Base-by-base conservation (phyloP, 2,329 filamentous ascomycete species). In the Pseudopyrenochaeta lycopersici region DNA sequence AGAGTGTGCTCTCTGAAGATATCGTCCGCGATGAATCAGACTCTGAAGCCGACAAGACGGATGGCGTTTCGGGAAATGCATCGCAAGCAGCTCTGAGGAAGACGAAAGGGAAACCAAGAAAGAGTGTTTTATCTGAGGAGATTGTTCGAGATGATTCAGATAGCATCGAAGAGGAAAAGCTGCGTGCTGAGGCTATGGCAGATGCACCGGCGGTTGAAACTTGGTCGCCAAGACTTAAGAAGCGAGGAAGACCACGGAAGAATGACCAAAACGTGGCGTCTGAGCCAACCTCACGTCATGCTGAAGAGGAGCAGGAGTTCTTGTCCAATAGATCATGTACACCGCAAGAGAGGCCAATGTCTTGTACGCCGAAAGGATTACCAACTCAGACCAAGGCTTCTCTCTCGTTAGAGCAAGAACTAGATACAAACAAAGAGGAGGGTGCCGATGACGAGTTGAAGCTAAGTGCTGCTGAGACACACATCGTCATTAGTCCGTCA, bases 1-100 rank as follows among this genome's bases (percentile, higher is more conserved):
- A 69, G 49, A 66, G 50, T 14, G 52, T 43, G 4, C 47, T 62
- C 2, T 67, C 60, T 15, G 65, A 66, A 27, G 62, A 61, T 27
- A 40, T 54, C 5, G 46, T 63, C 5, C 56, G 45, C 7, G 60
- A 66, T 29, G 56, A 60, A 14, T 57, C 50, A 7, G 55, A 66
- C 1, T 44, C 46, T 9, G 53, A 56, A 21, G 46, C 47, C 10
- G 11, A 23, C 5, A n/a, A 27, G 12, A 27, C 17, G 41, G 35
- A 36, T 11, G 41, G 21, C 15, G 41, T 27, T 40, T 42, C 29
- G 36, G 46, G n/a, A 27, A 58, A n/a, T 20, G 40, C 14, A 36
- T 49, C 12, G 46, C 54, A 21, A 21, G 27, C 27, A 32, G 9
- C 9, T 18, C 49, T 2, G 41, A 56, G 1, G 54, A 60, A 61